Conservation (phyloP, 2,329 filamentous ascomycete species). For the Xylariaceae sp. region DNA sequence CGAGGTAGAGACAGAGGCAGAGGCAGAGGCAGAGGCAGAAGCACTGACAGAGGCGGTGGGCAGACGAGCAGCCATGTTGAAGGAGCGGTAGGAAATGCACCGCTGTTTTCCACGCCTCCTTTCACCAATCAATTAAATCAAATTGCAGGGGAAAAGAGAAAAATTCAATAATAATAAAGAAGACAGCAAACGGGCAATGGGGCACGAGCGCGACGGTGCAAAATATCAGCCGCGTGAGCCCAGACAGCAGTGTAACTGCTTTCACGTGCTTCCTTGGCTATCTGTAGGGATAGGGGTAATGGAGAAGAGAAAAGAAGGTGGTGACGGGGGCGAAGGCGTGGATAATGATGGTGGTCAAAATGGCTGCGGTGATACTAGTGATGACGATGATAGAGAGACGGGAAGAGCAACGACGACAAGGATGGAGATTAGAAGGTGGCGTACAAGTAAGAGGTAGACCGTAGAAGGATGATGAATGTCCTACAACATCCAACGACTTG, state of each 20-base stretch:
- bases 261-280: not conserved
- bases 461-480: not conserved
- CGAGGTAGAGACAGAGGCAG: slow-evolving; percentile 19
- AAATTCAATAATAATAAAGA: not conserved
- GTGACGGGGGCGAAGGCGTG: no score
- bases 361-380: no score
- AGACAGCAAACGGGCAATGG: slow-evolving; percentile 32
- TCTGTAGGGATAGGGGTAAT: slow-evolving; percentile 6
- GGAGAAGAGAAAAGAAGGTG: not conserved
- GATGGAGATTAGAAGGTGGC: not conserved
- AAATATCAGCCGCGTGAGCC: slow-evolving; percentile 27
- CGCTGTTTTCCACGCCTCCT: not conserved
- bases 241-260: slow-evolving; percentile 1
- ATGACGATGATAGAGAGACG: no score
- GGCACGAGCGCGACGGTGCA: slow-evolving; percentile 27
- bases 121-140: slow-evolving; percentile 20
- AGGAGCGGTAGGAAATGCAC: slow-evolving; percentile 8
- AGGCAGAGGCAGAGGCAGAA: slow-evolving; percentile 18
- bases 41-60: slow-evolving; percentile 13
- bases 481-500: not conserved
- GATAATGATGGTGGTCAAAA: no score
- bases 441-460: not conserved
- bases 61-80: slow-evolving; percentile 17
- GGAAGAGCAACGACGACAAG: no score
- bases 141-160: slow-evolving; percentile 18